Percentiles rank a stretch among this genome's conserved stretches.
phyloP scores from a whole-genome alignment of 78 protist genomes.

The Polysphondylium violaceum region DNA sequence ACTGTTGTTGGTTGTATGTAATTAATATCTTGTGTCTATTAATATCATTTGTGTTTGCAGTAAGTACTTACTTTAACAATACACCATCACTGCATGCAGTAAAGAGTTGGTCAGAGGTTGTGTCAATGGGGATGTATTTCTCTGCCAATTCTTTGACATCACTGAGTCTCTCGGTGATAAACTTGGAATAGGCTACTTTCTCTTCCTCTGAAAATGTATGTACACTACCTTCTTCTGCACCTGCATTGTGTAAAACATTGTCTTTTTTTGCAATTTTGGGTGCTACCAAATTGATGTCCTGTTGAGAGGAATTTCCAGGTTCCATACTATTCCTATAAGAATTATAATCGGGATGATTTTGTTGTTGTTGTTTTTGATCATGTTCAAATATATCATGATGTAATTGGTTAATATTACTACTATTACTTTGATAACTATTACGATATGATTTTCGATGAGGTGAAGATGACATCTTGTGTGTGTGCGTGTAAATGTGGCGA shows the following conservation, averaged over 20 bases:
- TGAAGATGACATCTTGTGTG: no score
- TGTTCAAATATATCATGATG: no score
- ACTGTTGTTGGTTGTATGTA: no score
- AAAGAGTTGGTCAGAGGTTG: slow-evolving; percentile 51
- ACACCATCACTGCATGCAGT: slow-evolving; percentile 68
- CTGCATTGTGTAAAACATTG: slow-evolving; percentile 37
- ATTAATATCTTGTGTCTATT: no score
- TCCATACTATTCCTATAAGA: slow-evolving; percentile 30
- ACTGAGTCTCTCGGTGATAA: slow-evolving; percentile 49
- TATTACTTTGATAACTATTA: no score
- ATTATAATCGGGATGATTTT: no score
- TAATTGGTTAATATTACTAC: no score
- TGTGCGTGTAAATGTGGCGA: no score
- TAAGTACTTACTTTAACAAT: slow-evolving; percentile 56
- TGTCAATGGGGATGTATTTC: slow-evolving; percentile 62
- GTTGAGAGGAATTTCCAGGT: slow-evolving; percentile 3
- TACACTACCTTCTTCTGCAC: slow-evolving; percentile 70
- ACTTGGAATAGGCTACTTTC: slow-evolving; percentile 68
- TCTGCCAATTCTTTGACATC: not conserved
- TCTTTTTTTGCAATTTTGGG: slow-evolving; percentile 46
- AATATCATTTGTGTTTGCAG: no score
- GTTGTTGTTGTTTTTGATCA: no score
- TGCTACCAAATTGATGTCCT: slow-evolving; percentile 9
- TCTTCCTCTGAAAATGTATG: slow-evolving; percentile 72
- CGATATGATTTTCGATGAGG: no score